Conservation (phyloP, 2,329 filamentous ascomycete genomes). For the Diplodia mutila region DNA sequence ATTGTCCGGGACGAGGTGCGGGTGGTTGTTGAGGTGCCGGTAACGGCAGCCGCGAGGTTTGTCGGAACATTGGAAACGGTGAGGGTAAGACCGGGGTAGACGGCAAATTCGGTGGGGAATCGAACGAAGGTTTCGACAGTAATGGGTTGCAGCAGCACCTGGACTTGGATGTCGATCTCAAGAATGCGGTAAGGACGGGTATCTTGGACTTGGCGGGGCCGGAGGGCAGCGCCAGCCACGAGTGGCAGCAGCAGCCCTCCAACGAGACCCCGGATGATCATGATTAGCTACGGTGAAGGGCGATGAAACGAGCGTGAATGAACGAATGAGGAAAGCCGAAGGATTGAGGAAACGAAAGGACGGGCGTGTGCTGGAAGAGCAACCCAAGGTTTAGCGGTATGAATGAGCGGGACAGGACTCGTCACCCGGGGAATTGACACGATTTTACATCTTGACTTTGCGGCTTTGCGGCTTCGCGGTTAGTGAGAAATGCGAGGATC, state of each 20-base stretch:
- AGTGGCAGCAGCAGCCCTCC: constrained; percentile 9
- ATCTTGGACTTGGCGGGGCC: background rate
- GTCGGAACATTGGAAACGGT: background rate
- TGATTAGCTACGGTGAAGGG: background rate
- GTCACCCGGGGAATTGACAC: background rate
- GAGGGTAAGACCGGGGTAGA: background rate
- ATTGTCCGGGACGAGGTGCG: background rate
- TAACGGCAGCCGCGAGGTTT: background rate
- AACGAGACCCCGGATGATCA: constrained; percentile 4
- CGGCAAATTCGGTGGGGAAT: background rate
- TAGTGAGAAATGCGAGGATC: constrained; percentile 8
- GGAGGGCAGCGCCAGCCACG: background rate
- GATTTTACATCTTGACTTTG: background rate
- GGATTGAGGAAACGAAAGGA: background rate
- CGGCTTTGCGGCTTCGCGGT: background rate
- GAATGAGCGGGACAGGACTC: background rate
- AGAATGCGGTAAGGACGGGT: background rate
- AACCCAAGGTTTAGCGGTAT: background rate
- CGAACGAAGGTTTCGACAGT: background rate
- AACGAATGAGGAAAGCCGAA: background rate
- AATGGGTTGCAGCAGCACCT: background rate
- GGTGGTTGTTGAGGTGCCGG: background rate
- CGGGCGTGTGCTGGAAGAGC: constrained; percentile 2
- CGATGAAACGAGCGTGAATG: background rate
- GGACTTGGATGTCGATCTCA: background rate